phyloP scores from a whole-genome alignment of 495 filamentous ascomycete species.

The Annulohypoxylon stygium region DNA sequence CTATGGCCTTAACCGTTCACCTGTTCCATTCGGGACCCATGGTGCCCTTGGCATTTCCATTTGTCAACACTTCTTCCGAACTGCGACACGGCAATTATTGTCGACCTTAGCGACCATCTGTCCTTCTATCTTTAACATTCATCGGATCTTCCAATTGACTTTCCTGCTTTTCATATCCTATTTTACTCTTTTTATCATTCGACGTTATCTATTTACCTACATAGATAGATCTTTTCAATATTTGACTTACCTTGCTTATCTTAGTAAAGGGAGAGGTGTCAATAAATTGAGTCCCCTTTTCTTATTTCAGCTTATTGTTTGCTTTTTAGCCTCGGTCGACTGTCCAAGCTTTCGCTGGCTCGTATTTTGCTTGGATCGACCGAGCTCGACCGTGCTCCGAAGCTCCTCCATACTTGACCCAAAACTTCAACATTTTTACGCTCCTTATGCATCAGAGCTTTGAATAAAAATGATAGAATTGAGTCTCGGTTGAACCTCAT shows the following conservation, averaged over 20 bases:
- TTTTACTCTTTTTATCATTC: conserved; percentile 2
- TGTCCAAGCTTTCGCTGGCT: conserved; percentile 15
- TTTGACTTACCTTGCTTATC: conserved; percentile 6
- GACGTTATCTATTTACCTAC: background rate
- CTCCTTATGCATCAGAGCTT: conserved; percentile 6
- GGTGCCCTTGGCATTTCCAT: conserved; percentile 34
- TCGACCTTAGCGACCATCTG: conserved; percentile 29
- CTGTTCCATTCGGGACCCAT: conserved; percentile 22
- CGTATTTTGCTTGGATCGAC: conserved; percentile 24
- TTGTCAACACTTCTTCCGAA: conserved; percentile 41
- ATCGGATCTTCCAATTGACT: background rate
- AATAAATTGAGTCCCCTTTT: conserved; percentile 17
- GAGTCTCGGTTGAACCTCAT: conserved; percentile 27
- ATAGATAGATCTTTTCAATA: background rate
- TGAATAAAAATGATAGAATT: conserved; percentile 39
- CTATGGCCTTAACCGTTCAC: conserved; percentile 35
- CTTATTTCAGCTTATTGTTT: conserved; percentile 10
- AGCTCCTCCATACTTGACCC: conserved; percentile 16
- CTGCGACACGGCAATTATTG: conserved; percentile 40
- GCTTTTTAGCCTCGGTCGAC: conserved; percentile 22
- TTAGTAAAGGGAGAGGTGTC: background rate
- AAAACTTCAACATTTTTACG: conserved; percentile 6
- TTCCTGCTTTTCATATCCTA: background rate
- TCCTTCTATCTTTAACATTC: conserved; percentile 27
- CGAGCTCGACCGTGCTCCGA: conserved; percentile 11